These are phyloP conservation scores for Neoboletus magnificus DNA, from an alignment of 768 basidiomycete species.

Conservation along the genomic window DNA sequence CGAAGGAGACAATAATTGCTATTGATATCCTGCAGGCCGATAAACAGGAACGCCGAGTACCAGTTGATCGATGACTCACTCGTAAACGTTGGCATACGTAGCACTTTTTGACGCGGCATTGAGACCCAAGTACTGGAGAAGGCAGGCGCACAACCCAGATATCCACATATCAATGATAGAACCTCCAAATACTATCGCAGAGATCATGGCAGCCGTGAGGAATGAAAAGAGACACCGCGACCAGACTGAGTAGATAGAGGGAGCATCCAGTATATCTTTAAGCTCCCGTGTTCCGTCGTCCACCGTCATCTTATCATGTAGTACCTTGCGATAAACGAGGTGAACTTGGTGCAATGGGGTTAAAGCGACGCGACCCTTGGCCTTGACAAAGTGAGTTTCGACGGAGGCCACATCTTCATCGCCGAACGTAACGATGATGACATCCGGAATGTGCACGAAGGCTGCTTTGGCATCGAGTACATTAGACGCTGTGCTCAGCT, in stretches of 20 bases:
- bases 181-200: slow-evolving; percentile 78
- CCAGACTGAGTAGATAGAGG: slow-evolving; percentile 66
- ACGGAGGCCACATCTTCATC: slow-evolving; percentile 69
- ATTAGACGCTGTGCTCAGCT: slow-evolving; percentile 73
- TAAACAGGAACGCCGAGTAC: not conserved
- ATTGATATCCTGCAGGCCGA: slow-evolving; percentile 63
- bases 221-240: slow-evolving; percentile 73
- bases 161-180: slow-evolving; percentile 83
- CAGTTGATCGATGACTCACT: slow-evolving; percentile 50
- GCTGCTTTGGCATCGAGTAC: slow-evolving; percentile 78
- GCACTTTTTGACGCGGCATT: slow-evolving; percentile 82
- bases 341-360: slow-evolving; percentile 82
- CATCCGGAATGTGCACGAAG: slow-evolving; percentile 79
- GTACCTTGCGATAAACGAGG: slow-evolving; percentile 77
- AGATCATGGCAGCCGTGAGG: slow-evolving; percentile 74
- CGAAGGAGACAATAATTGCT: slow-evolving; percentile 79
- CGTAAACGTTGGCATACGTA: slow-evolving; percentile 94
- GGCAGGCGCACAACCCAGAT: slow-evolving; percentile 62
- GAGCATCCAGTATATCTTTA: slow-evolving; percentile 56
- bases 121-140: slow-evolving; percentile 77
- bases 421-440: slow-evolving; percentile 79
- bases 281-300: slow-evolving; percentile 69
- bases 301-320: slow-evolving; percentile 77
- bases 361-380: slow-evolving; percentile 74
- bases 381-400: slow-evolving; percentile 84